These are phyloP conservation scores for Stemphylium lycopersici DNA, from an alignment of 2,329 filamentous ascomycete genomes.

Conservation along the genomic window DNA sequence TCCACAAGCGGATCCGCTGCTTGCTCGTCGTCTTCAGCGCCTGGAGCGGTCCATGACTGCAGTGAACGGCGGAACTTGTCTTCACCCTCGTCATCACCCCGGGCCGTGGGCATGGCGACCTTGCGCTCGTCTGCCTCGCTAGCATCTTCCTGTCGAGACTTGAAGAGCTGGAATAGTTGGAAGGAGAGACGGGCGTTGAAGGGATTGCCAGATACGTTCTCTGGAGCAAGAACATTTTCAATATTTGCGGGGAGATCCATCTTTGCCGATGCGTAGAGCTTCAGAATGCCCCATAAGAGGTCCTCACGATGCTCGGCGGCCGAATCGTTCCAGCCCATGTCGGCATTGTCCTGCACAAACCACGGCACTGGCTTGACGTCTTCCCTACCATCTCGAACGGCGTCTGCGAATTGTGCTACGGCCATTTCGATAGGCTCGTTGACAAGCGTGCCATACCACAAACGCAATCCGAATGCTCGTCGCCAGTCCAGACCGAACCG, in stretches of 20 bases:
- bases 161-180: constrained; percentile 73
- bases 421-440: constrained; percentile 74
- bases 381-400: constrained; percentile 74
- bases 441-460: constrained; percentile 82
- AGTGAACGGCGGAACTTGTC: constrained; percentile 29
- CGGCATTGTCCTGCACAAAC: constrained; percentile 67
- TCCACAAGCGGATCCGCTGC: constrained; percentile 65
- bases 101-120: constrained; percentile 40
- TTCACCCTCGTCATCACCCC: constrained; percentile 20
- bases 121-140: constrained; percentile 35
- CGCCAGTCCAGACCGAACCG: constrained; percentile 91
- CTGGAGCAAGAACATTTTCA: constrained; percentile 75
- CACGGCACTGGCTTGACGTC: constrained; percentile 71
- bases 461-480: constrained; percentile 85
- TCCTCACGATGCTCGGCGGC: constrained; percentile 70
- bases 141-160: constrained; percentile 37
- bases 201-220: constrained; percentile 76
- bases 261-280: constrained; percentile 73
- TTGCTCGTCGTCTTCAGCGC: constrained; percentile 54
- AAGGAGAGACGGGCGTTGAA: constrained; percentile 80
- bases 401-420: constrained; percentile 73
- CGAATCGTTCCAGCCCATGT: constrained; percentile 66
- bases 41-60: constrained; percentile 38
- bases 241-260: constrained; percentile 54
- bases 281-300: constrained; percentile 84